phyloP scores from a whole-genome alignment of 1,139 yeast genomes.

The Suhomyces guaymorum region DNA sequence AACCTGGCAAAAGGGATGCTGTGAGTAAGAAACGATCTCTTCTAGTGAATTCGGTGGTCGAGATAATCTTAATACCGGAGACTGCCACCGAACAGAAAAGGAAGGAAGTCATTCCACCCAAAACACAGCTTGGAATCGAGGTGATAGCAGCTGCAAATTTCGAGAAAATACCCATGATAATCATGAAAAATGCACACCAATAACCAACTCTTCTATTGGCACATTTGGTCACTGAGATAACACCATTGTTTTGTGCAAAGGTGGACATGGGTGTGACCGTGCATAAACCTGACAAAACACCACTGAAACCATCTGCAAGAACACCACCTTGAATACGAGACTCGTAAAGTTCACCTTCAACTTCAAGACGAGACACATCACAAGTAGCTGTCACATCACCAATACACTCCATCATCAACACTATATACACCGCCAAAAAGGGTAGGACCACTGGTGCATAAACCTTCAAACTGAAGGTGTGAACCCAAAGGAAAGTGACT shows the following conservation, averaged over 20 bases:
- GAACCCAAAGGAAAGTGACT: conserved; percentile 83
- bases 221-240: conserved; percentile 84
- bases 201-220: conserved; percentile 85
- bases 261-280: conserved; percentile 84
- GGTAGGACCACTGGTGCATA: conserved; percentile 87
- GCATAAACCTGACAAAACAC: conserved; percentile 70
- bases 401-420: conserved; percentile 85
- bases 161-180: conserved; percentile 83
- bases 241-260: conserved; percentile 94
- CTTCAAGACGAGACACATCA: conserved; percentile 82
- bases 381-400: conserved; percentile 93
- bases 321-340: conserved; percentile 91
- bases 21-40: conserved; percentile 86
- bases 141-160: conserved; percentile 89
- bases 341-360: conserved; percentile 78
- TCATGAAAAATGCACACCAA: conserved; percentile 82
- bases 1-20: conserved; percentile 71
- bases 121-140: conserved; percentile 78
- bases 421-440: conserved; percentile 75
- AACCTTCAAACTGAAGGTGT: conserved; percentile 70
- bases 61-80: conserved; percentile 80
- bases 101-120: conserved; percentile 93
- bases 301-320: conserved; percentile 75
- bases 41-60: conserved; percentile 76
- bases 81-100: conserved; percentile 86